Conservation (phyloP, 2,329 filamentous ascomycete species). For the Incumbomyces delicatus region DNA sequence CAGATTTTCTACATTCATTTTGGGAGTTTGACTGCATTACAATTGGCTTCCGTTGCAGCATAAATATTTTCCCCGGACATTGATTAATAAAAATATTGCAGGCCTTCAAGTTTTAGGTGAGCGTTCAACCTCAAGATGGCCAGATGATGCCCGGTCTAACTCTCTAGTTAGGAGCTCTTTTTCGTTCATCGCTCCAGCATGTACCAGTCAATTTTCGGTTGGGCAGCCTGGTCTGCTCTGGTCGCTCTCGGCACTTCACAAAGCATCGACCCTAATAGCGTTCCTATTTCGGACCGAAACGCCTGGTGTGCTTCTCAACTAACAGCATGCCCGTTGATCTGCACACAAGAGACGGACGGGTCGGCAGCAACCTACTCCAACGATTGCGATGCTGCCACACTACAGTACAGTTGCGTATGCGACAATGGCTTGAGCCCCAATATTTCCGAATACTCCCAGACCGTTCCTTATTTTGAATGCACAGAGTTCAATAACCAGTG, state of each 20-base stretch:
- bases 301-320: constrained; percentile 35
- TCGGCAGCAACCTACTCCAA: constrained; percentile 28
- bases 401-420: constrained; percentile 50
- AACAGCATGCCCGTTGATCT: constrained; percentile 36
- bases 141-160: no score
- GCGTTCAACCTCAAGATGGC: not conserved
- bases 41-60: no score
- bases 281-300: constrained; percentile 23
- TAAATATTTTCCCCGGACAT: no score
- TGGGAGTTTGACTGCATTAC: no score
- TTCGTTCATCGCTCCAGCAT: constrained; percentile 4
- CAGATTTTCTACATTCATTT: no score
- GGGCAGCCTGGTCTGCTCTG: constrained; percentile 24
- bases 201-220: constrained; percentile 21
- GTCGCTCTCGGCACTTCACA: constrained; percentile 29
- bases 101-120: not conserved
- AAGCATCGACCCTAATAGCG: constrained; percentile 29
- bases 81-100: no score
- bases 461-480: constrained; percentile 54
- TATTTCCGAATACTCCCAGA: constrained; percentile 51
- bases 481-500: constrained; percentile 48
- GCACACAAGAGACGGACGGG: constrained; percentile 31
- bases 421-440: constrained; percentile 45
- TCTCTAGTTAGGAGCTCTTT: no score
- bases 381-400: constrained; percentile 34